Percentiles rank a stretch among this genome's conserved stretches.
These are phyloP conservation scores for Paramecium caudatum DNA, from an alignment of 73 alveolate genomes.

Conservation along the genomic window DNA sequence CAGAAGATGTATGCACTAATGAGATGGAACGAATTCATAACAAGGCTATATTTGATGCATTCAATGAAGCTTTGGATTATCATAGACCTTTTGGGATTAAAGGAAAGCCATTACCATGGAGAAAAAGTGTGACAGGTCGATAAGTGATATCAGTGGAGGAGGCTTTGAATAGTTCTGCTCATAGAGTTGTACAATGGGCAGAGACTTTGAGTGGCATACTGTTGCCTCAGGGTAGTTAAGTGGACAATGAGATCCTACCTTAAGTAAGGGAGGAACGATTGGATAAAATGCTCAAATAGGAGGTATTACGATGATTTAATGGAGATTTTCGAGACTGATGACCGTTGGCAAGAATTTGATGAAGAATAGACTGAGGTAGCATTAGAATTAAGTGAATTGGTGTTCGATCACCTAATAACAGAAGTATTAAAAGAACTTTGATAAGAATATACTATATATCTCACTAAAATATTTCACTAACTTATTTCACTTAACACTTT, in stretches of 20 bases:
- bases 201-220: constrained; percentile 73
- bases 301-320: constrained; percentile 32
- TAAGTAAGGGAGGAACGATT: constrained; percentile 77
- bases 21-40: constrained; percentile 73
- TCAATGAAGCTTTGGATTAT: constrained; percentile 91
- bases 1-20: constrained; percentile 34
- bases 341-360: constrained; percentile 78
- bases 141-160: constrained; percentile 15
- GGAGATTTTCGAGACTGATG: constrained; percentile 74
- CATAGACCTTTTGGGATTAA: constrained; percentile 88
- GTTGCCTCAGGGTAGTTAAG: constrained; percentile 31
- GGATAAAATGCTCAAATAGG: constrained; percentile 71
- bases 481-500: neutral
- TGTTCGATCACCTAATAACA: constrained; percentile 38
- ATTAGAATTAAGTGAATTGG: constrained; percentile 54
- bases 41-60: constrained; percentile 84
- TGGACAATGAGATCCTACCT: constrained; percentile 74
- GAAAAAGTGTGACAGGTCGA: constrained; percentile 65
- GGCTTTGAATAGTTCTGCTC: constrained; percentile 21
- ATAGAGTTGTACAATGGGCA: constrained; percentile 67
- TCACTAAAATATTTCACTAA: neutral
- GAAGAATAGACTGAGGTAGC: constrained; percentile 80
- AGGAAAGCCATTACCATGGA: constrained; percentile 95
- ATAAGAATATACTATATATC: constrained; percentile 16
- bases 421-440: constrained; percentile 26